Percentiles rank a stretch among this genome's conserved stretches.
Evolutionary conservation across 306 rosid species (phyloP).

Genomic region (Nissolia schottii): DNA sequence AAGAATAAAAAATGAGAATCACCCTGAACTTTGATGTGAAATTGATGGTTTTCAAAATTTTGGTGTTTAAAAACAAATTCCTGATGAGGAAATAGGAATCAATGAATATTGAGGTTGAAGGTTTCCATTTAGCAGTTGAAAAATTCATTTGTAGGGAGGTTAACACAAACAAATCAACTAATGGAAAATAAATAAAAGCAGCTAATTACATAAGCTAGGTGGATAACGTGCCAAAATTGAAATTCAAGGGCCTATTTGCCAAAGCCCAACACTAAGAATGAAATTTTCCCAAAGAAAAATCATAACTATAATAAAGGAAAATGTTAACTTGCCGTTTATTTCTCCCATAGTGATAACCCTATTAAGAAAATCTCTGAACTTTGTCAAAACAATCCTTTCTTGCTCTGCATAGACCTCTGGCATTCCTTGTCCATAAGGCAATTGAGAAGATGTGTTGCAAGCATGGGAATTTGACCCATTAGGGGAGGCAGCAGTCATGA

Average conservation of each 20-base stretch:
- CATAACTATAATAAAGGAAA: slow-evolving; percentile 12
- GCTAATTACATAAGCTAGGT: neutral
- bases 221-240: slow-evolving; percentile 3
- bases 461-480: slow-evolving; percentile 52
- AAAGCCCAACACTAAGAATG: neutral
- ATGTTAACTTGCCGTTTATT: slow-evolving; percentile 75
- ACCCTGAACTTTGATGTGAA: neutral
- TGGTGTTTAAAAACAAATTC: neutral
- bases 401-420: slow-evolving; percentile 85
- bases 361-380: slow-evolving; percentile 86
- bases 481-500: slow-evolving; percentile 77
- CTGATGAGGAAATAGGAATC: neutral
- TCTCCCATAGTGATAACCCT: slow-evolving; percentile 93
- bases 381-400: slow-evolving; percentile 73
- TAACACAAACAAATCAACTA: neutral
- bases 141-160: neutral
- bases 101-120: neutral
- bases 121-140: neutral
- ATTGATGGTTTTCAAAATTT: neutral
- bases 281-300: neutral
- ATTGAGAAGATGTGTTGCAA: slow-evolving; percentile 59
- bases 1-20: neutral
- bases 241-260: neutral
- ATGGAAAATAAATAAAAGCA: slow-evolving; percentile 9
- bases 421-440: slow-evolving; percentile 65